Conservation (phyloP, 106 monocot species). For the Posidonia australis region DNA sequence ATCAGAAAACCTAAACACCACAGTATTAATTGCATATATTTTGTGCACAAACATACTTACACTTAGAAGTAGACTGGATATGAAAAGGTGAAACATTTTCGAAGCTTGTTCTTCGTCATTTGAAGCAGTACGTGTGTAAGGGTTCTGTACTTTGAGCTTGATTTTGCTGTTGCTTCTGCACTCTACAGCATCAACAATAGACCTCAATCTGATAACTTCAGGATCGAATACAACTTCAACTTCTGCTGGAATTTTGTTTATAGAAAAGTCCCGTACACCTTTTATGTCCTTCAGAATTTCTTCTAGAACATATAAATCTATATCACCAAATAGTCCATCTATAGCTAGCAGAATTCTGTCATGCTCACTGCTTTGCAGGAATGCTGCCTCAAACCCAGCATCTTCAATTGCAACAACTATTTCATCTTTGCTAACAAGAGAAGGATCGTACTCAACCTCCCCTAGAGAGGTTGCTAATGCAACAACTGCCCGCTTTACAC, state of each 20-base stretch:
- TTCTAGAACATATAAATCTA: conserved; percentile 48
- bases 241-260: conserved; percentile 39
- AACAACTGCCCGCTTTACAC: conserved; percentile 85
- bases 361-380: conserved; percentile 80
- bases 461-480: conserved; percentile 82
- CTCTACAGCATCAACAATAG: conserved; percentile 63
- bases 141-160: conserved; percentile 49
- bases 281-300: conserved; percentile 42
- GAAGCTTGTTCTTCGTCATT: conserved; percentile 65
- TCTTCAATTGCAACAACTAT: conserved; percentile 89
- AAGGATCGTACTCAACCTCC: conserved; percentile 85
- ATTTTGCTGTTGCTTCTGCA: conserved; percentile 43
- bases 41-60: conserved; percentile 33
- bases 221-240: conserved; percentile 76
- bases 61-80: conserved; percentile 66
- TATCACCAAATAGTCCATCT: conserved; percentile 31
- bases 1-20: background rate
- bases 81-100: conserved; percentile 75
- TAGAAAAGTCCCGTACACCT: conserved; percentile 54
- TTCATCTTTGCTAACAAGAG: conserved; percentile 65
- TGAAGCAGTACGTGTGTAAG: conserved; percentile 32
- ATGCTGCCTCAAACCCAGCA: conserved; percentile 89
- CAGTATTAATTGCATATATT: background rate
- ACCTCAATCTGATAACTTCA: conserved; percentile 66
- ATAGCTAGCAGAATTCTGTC: conserved; percentile 50